phyloP scores from a whole-genome alignment of 140 eudicot species.

The Stevia rebaudiana region DNA sequence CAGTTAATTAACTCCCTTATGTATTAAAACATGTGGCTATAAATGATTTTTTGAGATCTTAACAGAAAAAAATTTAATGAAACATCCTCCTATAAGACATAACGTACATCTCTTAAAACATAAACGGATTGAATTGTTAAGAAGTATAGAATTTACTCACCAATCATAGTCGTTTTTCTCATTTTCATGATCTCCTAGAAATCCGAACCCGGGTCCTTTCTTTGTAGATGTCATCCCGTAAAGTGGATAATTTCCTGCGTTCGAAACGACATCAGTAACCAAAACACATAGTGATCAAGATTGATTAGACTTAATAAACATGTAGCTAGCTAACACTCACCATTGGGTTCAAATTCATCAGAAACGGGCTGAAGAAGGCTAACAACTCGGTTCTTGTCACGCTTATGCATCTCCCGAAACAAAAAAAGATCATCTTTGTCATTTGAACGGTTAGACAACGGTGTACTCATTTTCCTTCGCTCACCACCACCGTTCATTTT shows the following conservation, averaged over 20 bases:
- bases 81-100: too few species aligned
- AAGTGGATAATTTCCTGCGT: conserved; percentile 54
- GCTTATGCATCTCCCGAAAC: conserved; percentile 54
- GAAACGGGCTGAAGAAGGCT: conserved; percentile 77
- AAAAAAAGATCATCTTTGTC: conserved; percentile 63
- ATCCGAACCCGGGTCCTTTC: conserved; percentile 44
- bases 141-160: conserved; percentile 29
- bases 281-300: neutral
- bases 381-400: conserved; percentile 45
- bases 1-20: too few species aligned
- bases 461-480: conserved; percentile 30
- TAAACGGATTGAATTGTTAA: too few species aligned
- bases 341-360: conserved; percentile 71
- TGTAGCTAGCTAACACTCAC: conserved; percentile 19
- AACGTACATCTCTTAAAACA: too few species aligned
- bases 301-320: neutral
- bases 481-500: conserved; percentile 35
- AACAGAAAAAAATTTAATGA: too few species aligned
- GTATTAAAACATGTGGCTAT: too few species aligned
- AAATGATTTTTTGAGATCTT: too few species aligned
- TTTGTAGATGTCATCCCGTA: conserved; percentile 52
- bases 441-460: conserved; percentile 27
- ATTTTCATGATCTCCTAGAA: conserved; percentile 48
- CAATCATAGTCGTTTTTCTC: conserved; percentile 74
- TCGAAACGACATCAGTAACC: neutral